Conservation (phyloP, 2,329 filamentous ascomycete species). For the Penicillium thymicola region DNA sequence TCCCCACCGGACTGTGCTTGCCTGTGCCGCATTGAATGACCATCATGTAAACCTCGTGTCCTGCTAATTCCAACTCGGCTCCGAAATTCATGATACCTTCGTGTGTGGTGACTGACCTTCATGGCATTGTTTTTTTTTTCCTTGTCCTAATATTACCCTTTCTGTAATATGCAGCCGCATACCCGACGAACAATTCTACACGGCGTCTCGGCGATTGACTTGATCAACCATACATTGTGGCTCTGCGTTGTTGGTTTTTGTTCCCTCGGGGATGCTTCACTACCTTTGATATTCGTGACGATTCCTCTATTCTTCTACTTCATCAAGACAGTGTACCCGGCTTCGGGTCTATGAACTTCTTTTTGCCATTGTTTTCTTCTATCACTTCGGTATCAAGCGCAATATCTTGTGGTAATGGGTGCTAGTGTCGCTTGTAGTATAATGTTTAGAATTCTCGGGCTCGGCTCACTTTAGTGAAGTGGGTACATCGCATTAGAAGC, state of each 20-base stretch:
- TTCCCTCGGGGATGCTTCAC: background rate
- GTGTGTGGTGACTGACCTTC: background rate
- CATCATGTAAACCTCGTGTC: conserved; percentile 87
- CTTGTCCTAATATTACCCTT: conserved; percentile 6
- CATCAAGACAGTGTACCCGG: background rate
- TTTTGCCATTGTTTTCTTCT: background rate
- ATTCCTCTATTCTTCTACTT: background rate
- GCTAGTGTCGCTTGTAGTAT: background rate
- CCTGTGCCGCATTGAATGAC: conserved; percentile 80
- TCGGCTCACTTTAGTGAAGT: background rate
- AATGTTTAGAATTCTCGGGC: background rate
- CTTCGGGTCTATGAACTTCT: background rate
- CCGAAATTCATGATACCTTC: background rate
- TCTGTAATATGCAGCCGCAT: conserved; percentile 14
- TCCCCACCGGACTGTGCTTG: conserved; percentile 87
- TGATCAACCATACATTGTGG: background rate
- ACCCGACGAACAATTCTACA: conserved; percentile 8
- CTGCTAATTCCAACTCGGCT: conserved; percentile 44
- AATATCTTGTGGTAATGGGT: background rate
- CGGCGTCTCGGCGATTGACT: conserved; percentile 13
- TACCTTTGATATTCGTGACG: background rate
- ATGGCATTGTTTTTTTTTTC: background rate
- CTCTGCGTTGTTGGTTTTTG: background rate
- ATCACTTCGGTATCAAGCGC: background rate
- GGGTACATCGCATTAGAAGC: background rate